phyloP scores from a whole-genome alignment of 202 grass and related monocot species.

The Dendrocalamus latiflorus region DNA sequence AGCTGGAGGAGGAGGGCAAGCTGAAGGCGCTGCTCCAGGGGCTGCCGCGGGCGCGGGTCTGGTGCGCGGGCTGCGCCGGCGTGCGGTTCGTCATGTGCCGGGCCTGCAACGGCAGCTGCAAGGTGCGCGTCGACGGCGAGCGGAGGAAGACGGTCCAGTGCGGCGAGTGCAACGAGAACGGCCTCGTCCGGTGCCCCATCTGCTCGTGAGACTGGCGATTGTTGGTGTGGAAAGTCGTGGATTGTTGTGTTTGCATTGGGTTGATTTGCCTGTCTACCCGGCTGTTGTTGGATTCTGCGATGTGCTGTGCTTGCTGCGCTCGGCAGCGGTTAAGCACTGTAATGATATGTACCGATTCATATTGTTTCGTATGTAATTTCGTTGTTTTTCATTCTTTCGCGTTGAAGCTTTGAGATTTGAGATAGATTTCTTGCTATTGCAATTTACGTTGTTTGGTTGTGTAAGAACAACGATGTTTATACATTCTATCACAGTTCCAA shows the following conservation, averaged over 20 bases:
- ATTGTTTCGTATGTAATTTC: slow-evolving; percentile 17
- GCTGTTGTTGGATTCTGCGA: slow-evolving; percentile 2
- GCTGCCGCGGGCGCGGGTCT: too few species aligned
- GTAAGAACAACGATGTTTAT: not conserved
- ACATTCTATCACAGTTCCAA: too few species aligned
- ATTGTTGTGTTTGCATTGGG: slow-evolving; percentile 23
- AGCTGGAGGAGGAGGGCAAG: too few species aligned
- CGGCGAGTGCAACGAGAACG: slow-evolving; percentile 90
- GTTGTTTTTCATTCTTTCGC: not conserved
- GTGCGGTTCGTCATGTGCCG: too few species aligned
- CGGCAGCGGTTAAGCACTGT: slow-evolving; percentile 26
- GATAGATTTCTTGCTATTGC: not conserved
- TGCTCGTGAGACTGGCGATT: slow-evolving; percentile 39
- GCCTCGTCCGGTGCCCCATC: slow-evolving; percentile 81
- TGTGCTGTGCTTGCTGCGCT: slow-evolving; percentile 31
- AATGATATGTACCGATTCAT: slow-evolving; percentile 26
- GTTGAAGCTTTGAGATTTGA: too few species aligned
- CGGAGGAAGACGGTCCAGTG: slow-evolving; percentile 53
- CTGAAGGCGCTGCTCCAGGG: too few species aligned
- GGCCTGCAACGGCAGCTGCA: too few species aligned
- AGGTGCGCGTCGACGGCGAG: too few species aligned
- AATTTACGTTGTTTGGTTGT: not conserved
- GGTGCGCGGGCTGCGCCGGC: too few species aligned
- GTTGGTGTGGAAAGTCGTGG: not conserved
- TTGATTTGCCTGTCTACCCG: slow-evolving; percentile 61